These are phyloP conservation scores for Wickerhamomyces sp. DNA, from an alignment of 1,139 yeast species.

Conservation along the genomic window DNA sequence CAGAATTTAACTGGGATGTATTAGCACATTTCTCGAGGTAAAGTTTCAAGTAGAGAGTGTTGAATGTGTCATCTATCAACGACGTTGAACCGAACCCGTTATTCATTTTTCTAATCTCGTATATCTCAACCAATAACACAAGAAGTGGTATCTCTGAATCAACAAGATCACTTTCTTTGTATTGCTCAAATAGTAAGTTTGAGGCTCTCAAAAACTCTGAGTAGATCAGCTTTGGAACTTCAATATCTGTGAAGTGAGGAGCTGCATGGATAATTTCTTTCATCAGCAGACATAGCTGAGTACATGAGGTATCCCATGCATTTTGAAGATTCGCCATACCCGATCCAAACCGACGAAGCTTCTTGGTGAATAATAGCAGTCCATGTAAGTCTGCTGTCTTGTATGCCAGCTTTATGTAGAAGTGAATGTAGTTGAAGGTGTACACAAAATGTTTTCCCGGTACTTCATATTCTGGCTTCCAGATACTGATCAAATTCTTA, in stretches of 20 bases:
- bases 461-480: conserved; percentile 90
- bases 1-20: not conserved
- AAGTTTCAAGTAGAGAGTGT: conserved; percentile 53
- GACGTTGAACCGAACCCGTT: conserved; percentile 84
- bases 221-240: conserved; percentile 42
- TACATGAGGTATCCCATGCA: conserved; percentile 58
- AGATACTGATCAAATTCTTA: conserved; percentile 73
- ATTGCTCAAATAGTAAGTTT: conserved; percentile 28
- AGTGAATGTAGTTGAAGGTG: conserved; percentile 63
- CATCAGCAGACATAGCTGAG: conserved; percentile 46
- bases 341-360: conserved; percentile 69
- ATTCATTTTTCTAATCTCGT: conserved; percentile 66
- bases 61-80: conserved; percentile 67
- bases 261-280: conserved; percentile 42
- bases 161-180: conserved; percentile 25
- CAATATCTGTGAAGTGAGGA: conserved; percentile 47
- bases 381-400: conserved; percentile 52
- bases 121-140: conserved; percentile 46
- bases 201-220: conserved; percentile 42
- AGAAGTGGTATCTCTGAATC: conserved; percentile 31
- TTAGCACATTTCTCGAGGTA: conserved; percentile 25
- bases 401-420: conserved; percentile 54
- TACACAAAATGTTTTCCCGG: conserved; percentile 92
- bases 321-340: conserved; percentile 60
- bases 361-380: conserved; percentile 57